These are phyloP conservation scores for Microstegium vimineum DNA, from an alignment of 176 grass and related monocot genomes.

Conservation along the genomic window DNA sequence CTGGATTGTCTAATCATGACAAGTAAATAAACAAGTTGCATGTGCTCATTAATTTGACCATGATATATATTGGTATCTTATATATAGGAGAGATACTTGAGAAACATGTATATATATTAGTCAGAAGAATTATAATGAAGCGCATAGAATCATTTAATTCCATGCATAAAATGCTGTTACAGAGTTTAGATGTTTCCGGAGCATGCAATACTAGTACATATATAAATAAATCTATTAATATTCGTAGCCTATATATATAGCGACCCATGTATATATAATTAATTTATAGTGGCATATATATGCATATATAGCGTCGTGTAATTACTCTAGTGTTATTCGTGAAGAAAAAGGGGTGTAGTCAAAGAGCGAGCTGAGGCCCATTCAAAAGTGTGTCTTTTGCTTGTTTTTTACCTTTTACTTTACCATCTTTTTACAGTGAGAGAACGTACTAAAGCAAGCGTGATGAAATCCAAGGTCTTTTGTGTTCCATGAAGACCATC, in stretches of 20 bases:
- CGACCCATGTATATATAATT: neutral
- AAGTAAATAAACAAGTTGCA: neutral
- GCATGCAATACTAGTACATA: conserved; percentile 10
- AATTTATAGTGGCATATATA: neutral
- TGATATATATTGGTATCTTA: neutral
- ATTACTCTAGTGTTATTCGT: neutral
- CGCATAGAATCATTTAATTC: neutral
- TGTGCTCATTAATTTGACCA: neutral
- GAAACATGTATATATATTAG: no score
- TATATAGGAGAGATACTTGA: neutral
- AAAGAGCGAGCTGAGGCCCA: conserved; percentile 31
- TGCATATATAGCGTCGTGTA: neutral
- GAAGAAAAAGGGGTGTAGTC: conserved; percentile 32
- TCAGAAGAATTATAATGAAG: neutral
- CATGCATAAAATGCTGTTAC: neutral
- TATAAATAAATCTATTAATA: neutral
- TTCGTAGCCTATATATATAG: neutral
- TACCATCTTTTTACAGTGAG: conserved; percentile 51
- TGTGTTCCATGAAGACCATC: conserved; percentile 24
- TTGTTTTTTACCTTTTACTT: conserved; percentile 40
- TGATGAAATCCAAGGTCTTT: conserved; percentile 36
- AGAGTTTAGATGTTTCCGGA: neutral
- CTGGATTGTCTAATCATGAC: neutral
- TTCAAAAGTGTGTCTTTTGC: conserved; percentile 50
- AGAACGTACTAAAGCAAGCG: conserved; percentile 40